Conservation (phyloP, 352 stramenopile species). For the Thalassiosira hispida region DNA sequence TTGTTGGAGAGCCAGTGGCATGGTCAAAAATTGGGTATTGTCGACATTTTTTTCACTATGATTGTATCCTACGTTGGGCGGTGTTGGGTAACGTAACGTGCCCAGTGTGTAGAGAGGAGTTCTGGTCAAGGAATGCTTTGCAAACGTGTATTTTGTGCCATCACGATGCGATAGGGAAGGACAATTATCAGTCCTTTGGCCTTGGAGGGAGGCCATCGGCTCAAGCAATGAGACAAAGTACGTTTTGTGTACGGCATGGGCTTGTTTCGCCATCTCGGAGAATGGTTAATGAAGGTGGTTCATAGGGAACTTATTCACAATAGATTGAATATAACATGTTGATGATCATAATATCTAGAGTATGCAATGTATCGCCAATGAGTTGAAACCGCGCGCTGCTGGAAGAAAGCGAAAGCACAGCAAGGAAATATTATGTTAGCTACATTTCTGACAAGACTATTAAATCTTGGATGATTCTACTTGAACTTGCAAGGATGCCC, state of each 20-base stretch:
- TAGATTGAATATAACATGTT: no score
- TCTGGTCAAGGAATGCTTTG: constrained; percentile 16
- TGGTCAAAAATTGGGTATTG: constrained; percentile 32
- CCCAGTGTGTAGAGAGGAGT: constrained; percentile 32
- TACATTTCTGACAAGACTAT: no score
- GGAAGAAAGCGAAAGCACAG: no score
- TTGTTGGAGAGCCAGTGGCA: constrained; percentile 25
- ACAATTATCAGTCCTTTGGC: neutral
- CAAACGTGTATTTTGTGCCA: neutral
- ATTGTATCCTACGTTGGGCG: constrained; percentile 33
- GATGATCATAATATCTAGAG: no score
- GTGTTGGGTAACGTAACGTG: constrained; percentile 23
- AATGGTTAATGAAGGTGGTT: no score
- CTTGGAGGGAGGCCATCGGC: neutral
- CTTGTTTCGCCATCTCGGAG: constrained; percentile 5
- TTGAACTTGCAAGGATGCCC: no score
- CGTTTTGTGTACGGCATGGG: constrained; percentile 21
- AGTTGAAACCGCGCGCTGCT: no score
- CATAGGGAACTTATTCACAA: no score
- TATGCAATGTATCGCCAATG: no score
- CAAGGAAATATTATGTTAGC: no score
- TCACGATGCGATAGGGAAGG: neutral
- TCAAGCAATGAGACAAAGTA: neutral
- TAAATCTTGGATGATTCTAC: no score
- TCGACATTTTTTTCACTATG: constrained; percentile 29